Evolutionary conservation across 495 filamentous ascomycete genomes (phyloP).

Genomic region (Hapsidospora chrysogenum): DNA sequence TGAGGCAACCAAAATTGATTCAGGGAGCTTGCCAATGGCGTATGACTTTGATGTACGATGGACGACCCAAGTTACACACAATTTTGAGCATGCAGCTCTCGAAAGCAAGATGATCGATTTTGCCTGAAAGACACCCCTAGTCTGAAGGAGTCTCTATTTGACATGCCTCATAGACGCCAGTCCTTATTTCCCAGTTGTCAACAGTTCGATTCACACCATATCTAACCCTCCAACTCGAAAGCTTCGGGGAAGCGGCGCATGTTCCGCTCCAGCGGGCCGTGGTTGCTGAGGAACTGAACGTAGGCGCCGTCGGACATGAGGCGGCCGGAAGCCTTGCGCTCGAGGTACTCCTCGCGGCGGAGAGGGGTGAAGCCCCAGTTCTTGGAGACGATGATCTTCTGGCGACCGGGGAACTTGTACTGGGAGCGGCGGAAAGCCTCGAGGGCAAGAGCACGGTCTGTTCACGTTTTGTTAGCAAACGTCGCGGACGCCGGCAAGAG

Average conservation of each 20-base stretch:
- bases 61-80: too few relatives aligned
- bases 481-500: neutral
- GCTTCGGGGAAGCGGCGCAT: conserved; percentile 85
- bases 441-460: conserved; percentile 78
- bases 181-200: conserved; percentile 1
- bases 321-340: conserved; percentile 76
- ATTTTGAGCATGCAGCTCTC: too few relatives aligned
- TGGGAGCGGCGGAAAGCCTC: conserved; percentile 96
- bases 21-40: too few relatives aligned
- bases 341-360: conserved; percentile 88
- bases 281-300: conserved; percentile 91
- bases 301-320: conserved; percentile 95
- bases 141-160: conserved; percentile 1
- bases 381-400: conserved; percentile 99
- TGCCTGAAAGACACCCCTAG: too few relatives aligned
- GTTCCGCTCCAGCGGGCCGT: conserved; percentile 73
- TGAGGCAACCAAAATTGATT: too few relatives aligned
- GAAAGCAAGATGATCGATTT: too few relatives aligned
- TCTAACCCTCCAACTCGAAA: conserved; percentile 34
- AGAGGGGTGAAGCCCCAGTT: conserved; percentile 99
- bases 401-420: conserved; percentile 99
- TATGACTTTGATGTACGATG: too few relatives aligned
- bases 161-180: conserved; percentile 3
- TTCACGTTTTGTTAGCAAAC: conserved; percentile 11
- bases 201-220: too few relatives aligned